Conservation (phyloP, 1,139 yeast species). For the Pichia sp. region DNA sequence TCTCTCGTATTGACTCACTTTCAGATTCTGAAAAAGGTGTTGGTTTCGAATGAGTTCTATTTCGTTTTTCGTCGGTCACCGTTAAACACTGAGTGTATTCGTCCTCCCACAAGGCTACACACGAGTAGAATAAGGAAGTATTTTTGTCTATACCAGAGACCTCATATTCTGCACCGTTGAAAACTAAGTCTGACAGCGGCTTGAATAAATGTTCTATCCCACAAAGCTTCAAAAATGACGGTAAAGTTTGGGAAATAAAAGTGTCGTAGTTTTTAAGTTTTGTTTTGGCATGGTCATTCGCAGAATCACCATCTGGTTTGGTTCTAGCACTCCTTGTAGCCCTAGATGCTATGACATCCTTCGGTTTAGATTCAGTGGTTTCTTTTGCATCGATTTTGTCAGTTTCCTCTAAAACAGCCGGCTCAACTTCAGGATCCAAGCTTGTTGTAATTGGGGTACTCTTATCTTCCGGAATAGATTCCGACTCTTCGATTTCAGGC, state of each 20-base stretch:
- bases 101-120: slow-evolving; percentile 43
- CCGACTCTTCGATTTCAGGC: neutral
- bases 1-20: slow-evolving; percentile 34
- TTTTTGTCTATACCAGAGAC: slow-evolving; percentile 17
- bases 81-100: slow-evolving; percentile 34
- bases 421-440: slow-evolving; percentile 7
- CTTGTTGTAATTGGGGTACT: neutral
- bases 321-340: slow-evolving; percentile 7
- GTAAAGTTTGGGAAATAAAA: slow-evolving; percentile 18
- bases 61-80: slow-evolving; percentile 27
- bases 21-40: neutral
- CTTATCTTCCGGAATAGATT: neutral
- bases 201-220: slow-evolving; percentile 8
- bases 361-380: neutral
- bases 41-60: slow-evolving; percentile 3
- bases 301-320: slow-evolving; percentile 9
- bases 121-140: slow-evolving; percentile 37
- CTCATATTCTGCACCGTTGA: neutral
- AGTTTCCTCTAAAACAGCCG: slow-evolving; percentile 4
- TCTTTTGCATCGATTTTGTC: neutral
- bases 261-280: slow-evolving; percentile 19
- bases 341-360: neutral
- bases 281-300: slow-evolving; percentile 6
- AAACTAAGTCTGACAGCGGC: slow-evolving; percentile 17
- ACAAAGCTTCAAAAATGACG: slow-evolving; percentile 21